Evolutionary conservation across 441 rosid genomes (phyloP), one percentile per base, ranked within the genome.

Genomic region (Daphne laureola): DNA sequence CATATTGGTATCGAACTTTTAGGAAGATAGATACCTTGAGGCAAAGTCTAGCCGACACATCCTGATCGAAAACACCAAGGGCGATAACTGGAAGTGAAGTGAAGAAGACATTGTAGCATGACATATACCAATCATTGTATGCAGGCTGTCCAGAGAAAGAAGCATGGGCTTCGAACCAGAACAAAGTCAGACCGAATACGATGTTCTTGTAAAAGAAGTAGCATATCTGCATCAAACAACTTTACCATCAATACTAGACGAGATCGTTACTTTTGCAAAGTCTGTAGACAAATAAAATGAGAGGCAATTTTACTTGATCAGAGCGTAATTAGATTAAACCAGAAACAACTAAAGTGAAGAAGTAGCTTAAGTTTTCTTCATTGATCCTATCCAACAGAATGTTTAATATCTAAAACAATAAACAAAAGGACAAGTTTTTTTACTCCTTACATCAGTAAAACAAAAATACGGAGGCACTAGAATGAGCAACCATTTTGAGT

Each of bases 201-300:
- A 90, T 71, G 48, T 90, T 90, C 84, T 90, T 87, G 84, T 85
- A 90, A 85, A 90, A 90, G 70, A 90, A 90, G 75, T 90, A 90
- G 54, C 98, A 87, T 56, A 90, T 82, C 98, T 90, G 72, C 78
- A 77, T 45, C 25, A 42, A 6, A 31, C 38, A 31, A 31, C 38
- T 5, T 31, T 31, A 31, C 11, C 8, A 31, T 31, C 11, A 31
- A 31, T 31, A 31, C 4, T 31, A 0, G 38, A 31, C 3, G 25
- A 4, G 11, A 31, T 0, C 11, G 11, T 31, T 9, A 31, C 38
- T 31, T 9, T 31, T 31, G 9, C 38, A 31, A 2, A 6, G 11
- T 31, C 38, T 7, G 9, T 31, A 6, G 11, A 9, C 38, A 31
- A 31, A 11, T 31, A 31, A 31, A 9, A 21, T 21, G 2, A 21